phyloP scores from a whole-genome alignment of 1,284 basidiomycete genomes.

The Cutaneotrichosporon sp. region DNA sequence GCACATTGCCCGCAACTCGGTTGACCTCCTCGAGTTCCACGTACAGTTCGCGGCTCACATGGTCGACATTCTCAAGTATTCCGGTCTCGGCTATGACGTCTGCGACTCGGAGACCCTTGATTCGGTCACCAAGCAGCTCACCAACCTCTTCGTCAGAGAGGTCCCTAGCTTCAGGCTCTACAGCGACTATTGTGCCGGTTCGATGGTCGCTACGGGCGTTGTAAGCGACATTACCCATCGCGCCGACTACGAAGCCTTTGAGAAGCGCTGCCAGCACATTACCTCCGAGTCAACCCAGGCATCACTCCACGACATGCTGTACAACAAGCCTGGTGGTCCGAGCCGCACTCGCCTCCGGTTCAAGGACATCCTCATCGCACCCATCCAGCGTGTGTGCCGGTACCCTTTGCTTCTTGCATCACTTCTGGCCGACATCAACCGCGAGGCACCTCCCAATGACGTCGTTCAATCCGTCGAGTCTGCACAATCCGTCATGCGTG shows the following conservation, averaged over 20 bases:
- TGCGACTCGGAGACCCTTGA: conserved; percentile 45
- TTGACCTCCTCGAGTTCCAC: conserved; percentile 71
- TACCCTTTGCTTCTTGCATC: conserved; percentile 84
- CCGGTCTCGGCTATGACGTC: conserved; percentile 56
- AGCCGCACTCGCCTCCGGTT: conserved; percentile 55
- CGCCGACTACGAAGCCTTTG: conserved; percentile 75
- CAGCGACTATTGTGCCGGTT: conserved; percentile 77
- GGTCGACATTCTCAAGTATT: conserved; percentile 59
- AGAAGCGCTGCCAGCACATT: conserved; percentile 65
- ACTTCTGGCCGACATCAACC: conserved; percentile 55
- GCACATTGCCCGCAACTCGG: conserved; percentile 67
- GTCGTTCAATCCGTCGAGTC: conserved; percentile 35
- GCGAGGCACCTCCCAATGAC: conserved; percentile 26
- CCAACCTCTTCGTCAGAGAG: conserved; percentile 65
- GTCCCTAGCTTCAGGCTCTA: conserved; percentile 73
- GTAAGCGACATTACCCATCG: conserved; percentile 62
- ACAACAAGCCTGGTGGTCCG: conserved; percentile 32
- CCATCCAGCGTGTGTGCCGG: conserved; percentile 83
- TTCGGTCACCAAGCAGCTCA: conserved; percentile 60
- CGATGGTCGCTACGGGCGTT: conserved; percentile 72
- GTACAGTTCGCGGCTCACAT: conserved; percentile 59
- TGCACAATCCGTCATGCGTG: conserved; percentile 58
- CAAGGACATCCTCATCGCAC: conserved; percentile 83
- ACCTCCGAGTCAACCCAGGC: conserved; percentile 52
- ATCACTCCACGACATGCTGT: conserved; percentile 41